Evolutionary conservation across 257 asterid species (phyloP), one percentile per base, ranked within the genome.

Genomic region (Fraxinus americana): DNA sequence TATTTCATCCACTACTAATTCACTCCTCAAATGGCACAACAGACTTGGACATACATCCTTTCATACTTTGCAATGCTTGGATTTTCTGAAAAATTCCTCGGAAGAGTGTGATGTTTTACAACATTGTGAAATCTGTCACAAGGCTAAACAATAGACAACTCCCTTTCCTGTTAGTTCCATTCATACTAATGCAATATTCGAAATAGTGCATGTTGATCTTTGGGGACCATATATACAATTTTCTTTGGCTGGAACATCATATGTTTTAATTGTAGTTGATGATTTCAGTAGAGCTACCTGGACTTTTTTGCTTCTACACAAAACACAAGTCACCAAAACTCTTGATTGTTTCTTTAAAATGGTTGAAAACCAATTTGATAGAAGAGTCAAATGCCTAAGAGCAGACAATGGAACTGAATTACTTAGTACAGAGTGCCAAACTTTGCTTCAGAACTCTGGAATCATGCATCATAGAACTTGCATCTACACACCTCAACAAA

Each of bases 361-460:
- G 16, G 39, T 50, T 0, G n/a, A 70, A 1, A 78, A 57, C 5
- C 81, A 59, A 23, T 70, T 30, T 39, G 7, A 25, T 0, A 14
- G 2, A 1, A 2, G 4, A 0, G n/a, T 78, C 2, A 77, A 70
- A 23, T 3, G 27, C 1, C 0, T 70, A 0, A 78, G 63, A 11
- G 34, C 34, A 7, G 32, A 78, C 12, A 57, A 70, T 30, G 72
- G 81, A 0, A 5, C 2, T 0, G 76, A 78, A 19, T 77, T 77
- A 7, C 0, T 4, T 0, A 50, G 27, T 29, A 0, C 0, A 1
- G 19, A 67, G 2, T 41, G 34, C 23, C 30, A 32, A 4, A 50
- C 0, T 17, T 11, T 36, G 12, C 39, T 36, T 14, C 2, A 4
- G 0, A 2, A 0, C 19, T 8, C 0, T 17, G 76, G 9, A 1